Evolutionary conservation across 306 rosid genomes (phyloP), one percentile per base, ranked within the genome.

Genomic region (Fragaria ananassa): DNA sequence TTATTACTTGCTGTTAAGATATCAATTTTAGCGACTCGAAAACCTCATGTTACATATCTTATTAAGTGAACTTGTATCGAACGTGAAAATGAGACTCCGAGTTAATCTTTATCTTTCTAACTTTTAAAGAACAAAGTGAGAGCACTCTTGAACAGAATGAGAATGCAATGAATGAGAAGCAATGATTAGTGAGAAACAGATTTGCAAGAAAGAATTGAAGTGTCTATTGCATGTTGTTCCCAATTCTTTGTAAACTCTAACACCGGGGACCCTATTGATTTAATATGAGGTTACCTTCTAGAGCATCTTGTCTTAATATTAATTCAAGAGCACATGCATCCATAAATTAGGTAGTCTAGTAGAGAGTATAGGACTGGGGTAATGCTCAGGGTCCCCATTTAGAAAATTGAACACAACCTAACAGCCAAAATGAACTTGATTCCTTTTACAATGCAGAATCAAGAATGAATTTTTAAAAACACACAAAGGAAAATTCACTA

Each of bases 261-360:
- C n/a, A n/a, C n/a, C n/a, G n/a, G n/a, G 75, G 37, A 27, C 74
- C 74, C 47, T 7, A 15, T 14, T 35, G 21, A 49, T 64, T 23
- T 3, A 62, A 53, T 39, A 37, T 0, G 13, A 51, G 37, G 73
- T 37, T 41, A 18, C 54, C 45, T 42, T 41, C 27, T 4, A 44
- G 19, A 44, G 53, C 75, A 56, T 71, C 45, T 74, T 60, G 11
- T 19, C 42, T 13, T 66, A 15, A 6, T 70, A 35, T 39, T 61
- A 25, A 44, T 67, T 53, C 68, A 82, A 67, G 41, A 37, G 61
- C 72, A 35, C 61, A 49, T 41, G 81, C 58, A 73, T 68, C 74
- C 71, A 77, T 31, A 56, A n/a, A 37, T 74, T 67, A 67, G 70
- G 79, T 66, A 51, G 27, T 19, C 44, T 71, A 63, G 65, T 58